These are phyloP conservation scores for Globisporangium camurandrum DNA, from an alignment of 352 stramenopile genomes.

Conservation along the genomic window DNA sequence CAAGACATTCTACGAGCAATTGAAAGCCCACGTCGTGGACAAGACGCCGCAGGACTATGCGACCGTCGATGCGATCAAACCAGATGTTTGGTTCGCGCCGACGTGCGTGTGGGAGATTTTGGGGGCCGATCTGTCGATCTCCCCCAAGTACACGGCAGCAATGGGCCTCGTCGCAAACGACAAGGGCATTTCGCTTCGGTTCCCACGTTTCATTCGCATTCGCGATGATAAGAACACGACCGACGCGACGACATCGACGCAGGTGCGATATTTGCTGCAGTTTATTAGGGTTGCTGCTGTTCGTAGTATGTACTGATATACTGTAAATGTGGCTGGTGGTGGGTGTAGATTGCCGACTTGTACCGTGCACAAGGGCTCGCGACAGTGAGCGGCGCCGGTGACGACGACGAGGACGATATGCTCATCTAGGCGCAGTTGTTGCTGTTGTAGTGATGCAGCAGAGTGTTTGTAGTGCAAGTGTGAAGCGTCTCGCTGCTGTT, in stretches of 20 bases:
- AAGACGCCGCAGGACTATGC: constrained; percentile 90
- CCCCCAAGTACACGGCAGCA: constrained; percentile 95
- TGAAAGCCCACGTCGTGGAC: constrained; percentile 77
- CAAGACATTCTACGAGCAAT: constrained; percentile 83
- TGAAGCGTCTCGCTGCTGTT: too few relatives aligned
- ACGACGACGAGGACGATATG: constrained; percentile 75
- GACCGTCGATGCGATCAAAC: constrained; percentile 83
- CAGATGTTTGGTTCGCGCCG: constrained; percentile 95
- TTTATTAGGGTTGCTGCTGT: constrained; percentile 3
- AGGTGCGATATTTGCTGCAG: constrained; percentile 87
- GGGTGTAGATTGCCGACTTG: constrained; percentile 67
- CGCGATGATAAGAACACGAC: constrained; percentile 97
- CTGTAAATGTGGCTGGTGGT: not conserved
- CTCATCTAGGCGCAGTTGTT: constrained; percentile 61
- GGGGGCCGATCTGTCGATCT: constrained; percentile 97
- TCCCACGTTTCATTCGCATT: constrained; percentile 97
- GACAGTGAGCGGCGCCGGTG: constrained; percentile 44
- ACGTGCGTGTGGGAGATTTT: constrained; percentile 98
- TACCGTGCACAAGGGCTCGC: constrained; percentile 74
- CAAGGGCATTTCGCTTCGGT: constrained; percentile 97
- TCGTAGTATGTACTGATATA: not conserved
- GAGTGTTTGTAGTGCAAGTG: too few relatives aligned
- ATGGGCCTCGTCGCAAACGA: constrained; percentile 87
- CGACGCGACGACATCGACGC: constrained; percentile 92
- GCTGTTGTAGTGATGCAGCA: constrained; percentile 5